Evolutionary conservation across 2,329 filamentous ascomycete genomes (phyloP).

Genomic region (Onygena corvina): DNA sequence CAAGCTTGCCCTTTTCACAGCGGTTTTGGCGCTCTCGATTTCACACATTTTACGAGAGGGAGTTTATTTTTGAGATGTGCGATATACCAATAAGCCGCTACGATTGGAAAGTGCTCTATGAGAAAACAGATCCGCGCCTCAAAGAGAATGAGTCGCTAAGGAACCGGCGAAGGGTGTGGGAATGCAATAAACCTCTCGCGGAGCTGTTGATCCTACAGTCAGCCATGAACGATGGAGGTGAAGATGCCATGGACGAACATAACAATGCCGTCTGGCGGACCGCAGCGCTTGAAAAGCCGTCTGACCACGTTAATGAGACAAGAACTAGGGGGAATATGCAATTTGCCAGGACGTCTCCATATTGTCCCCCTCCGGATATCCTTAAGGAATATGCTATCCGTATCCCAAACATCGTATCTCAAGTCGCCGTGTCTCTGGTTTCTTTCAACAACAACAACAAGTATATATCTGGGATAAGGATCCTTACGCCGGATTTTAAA

Average conservation of each 20-base stretch:
- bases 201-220: constrained; percentile 11
- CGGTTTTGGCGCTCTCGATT: constrained; percentile 19
- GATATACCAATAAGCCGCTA: background rate
- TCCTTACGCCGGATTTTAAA: constrained; percentile 4
- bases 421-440: constrained; percentile 14
- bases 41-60: constrained; percentile 13
- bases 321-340: background rate
- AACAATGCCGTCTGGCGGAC: constrained; percentile 11
- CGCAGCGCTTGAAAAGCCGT: background rate
- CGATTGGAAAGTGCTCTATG: constrained; percentile 20
- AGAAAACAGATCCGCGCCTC: constrained; percentile 11
- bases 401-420: constrained; percentile 9
- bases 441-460: constrained; percentile 10
- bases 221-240: background rate
- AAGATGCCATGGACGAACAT: background rate
- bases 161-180: constrained; percentile 17
- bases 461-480: constrained; percentile 15
- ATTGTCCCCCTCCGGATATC: background rate
- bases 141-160: constrained; percentile 8
- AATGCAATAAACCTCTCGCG: constrained; percentile 12
- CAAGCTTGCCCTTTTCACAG: constrained; percentile 15
- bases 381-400: constrained; percentile 5
- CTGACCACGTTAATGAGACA: too few species aligned
- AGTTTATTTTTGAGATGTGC: constrained; percentile 14
- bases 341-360: background rate